Conservation (phyloP, 176 grass and related monocot genomes). For the Carex scoparia region DNA sequence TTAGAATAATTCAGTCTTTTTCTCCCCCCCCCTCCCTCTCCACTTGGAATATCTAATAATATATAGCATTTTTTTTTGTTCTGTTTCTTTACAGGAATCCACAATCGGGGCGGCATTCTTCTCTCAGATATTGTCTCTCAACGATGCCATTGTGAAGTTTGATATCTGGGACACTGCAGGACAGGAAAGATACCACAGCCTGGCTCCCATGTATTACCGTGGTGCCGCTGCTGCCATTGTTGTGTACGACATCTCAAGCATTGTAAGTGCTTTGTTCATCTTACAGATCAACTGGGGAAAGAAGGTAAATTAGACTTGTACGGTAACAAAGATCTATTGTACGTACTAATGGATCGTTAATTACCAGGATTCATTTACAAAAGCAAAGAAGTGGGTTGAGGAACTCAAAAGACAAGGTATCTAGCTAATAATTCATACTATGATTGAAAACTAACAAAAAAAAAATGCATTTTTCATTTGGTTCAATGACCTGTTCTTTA, state of each 20-base stretch:
- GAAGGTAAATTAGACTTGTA: neutral
- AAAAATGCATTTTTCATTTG: neutral
- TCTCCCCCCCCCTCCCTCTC: neutral
- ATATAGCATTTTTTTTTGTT: neutral
- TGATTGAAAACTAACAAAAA: neutral
- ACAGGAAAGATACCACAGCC: conserved; percentile 69
- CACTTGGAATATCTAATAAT: neutral
- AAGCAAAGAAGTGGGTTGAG: conserved; percentile 52
- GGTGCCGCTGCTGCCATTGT: conserved; percentile 58
- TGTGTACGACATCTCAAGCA: conserved; percentile 73
- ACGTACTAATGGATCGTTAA: neutral
- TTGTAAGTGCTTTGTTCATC: conserved; percentile 13
- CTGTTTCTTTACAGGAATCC: conserved; percentile 49
- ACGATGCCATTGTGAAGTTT: conserved; percentile 54
- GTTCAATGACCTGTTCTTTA: neutral
- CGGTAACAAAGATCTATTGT: too few species aligned
- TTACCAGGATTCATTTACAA: conserved; percentile 45
- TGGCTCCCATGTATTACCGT: conserved; percentile 86
- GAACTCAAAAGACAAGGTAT: conserved; percentile 64
- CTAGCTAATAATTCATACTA: neutral
- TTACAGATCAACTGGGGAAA: neutral
- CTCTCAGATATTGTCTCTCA: conserved; percentile 50
- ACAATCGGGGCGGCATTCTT: conserved; percentile 86
- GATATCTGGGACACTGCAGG: conserved; percentile 87
- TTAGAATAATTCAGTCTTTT: neutral